A percentile compares a stretch with the other conserved stretches of the same genome.
These are phyloP conservation scores for Aspergillus novofumigatus DNA, from an alignment of 2,329 filamentous ascomycete genomes.

Conservation along the genomic window DNA sequence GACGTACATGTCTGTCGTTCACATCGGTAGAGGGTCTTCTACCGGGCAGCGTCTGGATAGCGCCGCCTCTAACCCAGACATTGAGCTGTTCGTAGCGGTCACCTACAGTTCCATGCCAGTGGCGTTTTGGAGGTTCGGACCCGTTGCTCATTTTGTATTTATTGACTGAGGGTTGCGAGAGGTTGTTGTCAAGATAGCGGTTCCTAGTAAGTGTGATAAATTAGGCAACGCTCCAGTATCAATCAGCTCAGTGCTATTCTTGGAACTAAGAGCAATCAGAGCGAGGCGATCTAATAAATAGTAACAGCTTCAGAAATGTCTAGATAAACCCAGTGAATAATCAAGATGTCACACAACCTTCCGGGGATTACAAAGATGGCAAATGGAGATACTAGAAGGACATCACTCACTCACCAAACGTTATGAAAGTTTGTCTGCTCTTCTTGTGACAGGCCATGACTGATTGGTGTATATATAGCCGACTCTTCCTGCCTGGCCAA, in stretches of 20 bases:
- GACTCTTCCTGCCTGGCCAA: background rate
- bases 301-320: background rate
- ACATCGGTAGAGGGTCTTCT: slow-evolving; percentile 24
- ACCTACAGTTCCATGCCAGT: slow-evolving; percentile 34
- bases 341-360: background rate
- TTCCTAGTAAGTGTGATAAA: background rate
- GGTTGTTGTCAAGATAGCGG: background rate
- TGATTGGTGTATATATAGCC: background rate
- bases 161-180: background rate
- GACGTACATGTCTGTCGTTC: slow-evolving; percentile 26
- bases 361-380: background rate
- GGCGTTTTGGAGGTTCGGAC: slow-evolving; percentile 18
- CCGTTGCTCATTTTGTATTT: slow-evolving; percentile 19
- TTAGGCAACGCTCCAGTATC: background rate
- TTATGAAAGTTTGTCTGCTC: background rate
- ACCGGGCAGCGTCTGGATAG: slow-evolving; percentile 9
- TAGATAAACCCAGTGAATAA: background rate
- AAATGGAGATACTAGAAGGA: background rate
- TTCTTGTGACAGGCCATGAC: background rate
- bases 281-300: background rate
- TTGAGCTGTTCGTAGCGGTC: slow-evolving; percentile 34
- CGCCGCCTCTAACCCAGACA: slow-evolving; percentile 33
- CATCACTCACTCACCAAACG: background rate
- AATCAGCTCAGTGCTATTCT: background rate
- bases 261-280: background rate